Conservation (phyloP, 495 filamentous ascomycete species). For the Xylaria cubensis region DNA sequence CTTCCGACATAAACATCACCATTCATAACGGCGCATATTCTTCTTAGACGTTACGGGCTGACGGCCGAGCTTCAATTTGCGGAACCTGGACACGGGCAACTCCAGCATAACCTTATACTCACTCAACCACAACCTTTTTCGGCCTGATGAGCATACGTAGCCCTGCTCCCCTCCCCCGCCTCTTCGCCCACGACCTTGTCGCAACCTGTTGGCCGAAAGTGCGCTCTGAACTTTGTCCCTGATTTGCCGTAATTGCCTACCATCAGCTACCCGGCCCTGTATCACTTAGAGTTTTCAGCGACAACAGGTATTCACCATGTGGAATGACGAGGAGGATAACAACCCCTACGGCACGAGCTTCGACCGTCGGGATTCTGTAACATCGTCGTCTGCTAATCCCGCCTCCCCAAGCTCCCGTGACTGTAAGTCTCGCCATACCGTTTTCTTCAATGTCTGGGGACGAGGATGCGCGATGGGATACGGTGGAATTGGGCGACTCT, state of each 20-base stretch:
- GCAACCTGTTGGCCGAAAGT: background rate
- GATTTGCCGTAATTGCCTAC: background rate
- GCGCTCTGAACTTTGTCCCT: constrained; percentile 4
- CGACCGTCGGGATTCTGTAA: constrained; percentile 78
- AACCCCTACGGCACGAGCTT: constrained; percentile 89
- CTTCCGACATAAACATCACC: constrained; percentile 24
- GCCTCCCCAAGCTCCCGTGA: constrained; percentile 64
- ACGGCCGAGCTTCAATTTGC: background rate
- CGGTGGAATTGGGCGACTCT: constrained; percentile 40
- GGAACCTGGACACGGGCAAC: background rate
- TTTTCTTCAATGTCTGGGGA: constrained; percentile 15
- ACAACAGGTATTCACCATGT: constrained; percentile 52
- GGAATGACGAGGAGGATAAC: constrained; percentile 92
- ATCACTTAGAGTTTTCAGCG: background rate
- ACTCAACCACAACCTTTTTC: background rate
- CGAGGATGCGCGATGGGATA: constrained; percentile 42
- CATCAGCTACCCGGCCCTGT: background rate
- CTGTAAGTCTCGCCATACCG: constrained; percentile 44
- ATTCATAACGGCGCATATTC: constrained; percentile 4
- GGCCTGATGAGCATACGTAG: constrained; percentile 9
- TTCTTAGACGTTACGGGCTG: background rate
- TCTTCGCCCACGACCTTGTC: constrained; percentile 17
- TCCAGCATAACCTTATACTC: background rate
- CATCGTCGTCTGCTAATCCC: constrained; percentile 73
- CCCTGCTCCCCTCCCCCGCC: constrained; percentile 35